A percentile compares a stretch with the other conserved stretches of the same genome.
phyloP scores from a whole-genome alignment of 129 eudicot species.

The Oenanthe sinensis region DNA sequence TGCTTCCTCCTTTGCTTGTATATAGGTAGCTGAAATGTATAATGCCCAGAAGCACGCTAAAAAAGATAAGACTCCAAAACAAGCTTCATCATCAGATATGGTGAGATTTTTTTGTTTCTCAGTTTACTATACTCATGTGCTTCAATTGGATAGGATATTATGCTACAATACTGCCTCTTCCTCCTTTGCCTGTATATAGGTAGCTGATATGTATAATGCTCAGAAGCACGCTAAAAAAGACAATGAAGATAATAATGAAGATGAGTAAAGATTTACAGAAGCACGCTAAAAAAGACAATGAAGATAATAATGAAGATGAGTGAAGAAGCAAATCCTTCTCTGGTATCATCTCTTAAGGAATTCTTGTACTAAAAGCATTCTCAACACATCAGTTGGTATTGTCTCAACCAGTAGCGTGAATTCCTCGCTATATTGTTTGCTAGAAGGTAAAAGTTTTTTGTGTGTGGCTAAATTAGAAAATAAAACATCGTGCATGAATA shows the following conservation, averaged over 20 bases:
- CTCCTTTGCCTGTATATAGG: conserved; percentile 28
- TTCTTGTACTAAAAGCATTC: background rate
- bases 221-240: conserved; percentile 37
- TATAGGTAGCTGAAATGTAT: too few relatives aligned
- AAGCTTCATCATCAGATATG: conserved; percentile 84
- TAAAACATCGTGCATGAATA: background rate
- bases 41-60: too few relatives aligned
- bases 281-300: conserved; percentile 24
- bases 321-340: background rate
- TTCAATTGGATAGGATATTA: background rate
- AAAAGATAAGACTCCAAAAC: conserved; percentile 85
- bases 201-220: conserved; percentile 81
- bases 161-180: background rate
- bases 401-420: too few relatives aligned
- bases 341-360: background rate
- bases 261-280: conserved; percentile 39
- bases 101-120: conserved; percentile 21
- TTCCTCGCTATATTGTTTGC: too few relatives aligned
- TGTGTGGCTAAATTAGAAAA: background rate
- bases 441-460: too few relatives aligned
- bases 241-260: conserved; percentile 48
- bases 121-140: background rate
- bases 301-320: conserved; percentile 48
- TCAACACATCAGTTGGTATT: background rate
- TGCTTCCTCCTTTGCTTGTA: too few relatives aligned